Evolutionary conservation across 1,284 basidiomycete species (phyloP).

Genomic region (Pisolithus thermaeus): DNA sequence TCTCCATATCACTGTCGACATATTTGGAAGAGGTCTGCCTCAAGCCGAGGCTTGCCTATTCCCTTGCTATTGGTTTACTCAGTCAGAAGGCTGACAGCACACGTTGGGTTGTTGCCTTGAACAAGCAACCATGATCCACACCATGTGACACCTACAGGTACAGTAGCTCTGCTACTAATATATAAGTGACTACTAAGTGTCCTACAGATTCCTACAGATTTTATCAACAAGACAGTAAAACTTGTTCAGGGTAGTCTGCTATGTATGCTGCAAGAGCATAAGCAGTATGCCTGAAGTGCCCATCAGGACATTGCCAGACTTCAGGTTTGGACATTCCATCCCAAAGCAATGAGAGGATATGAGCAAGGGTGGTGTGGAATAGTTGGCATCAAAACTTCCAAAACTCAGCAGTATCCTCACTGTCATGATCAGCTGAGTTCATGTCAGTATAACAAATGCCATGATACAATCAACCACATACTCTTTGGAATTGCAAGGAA

Average conservation of each 20-base stretch:
- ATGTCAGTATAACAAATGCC: background rate
- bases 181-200: too few species aligned
- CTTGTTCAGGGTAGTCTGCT: constrained; percentile 6
- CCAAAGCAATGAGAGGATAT: constrained; percentile 1
- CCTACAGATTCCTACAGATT: too few species aligned
- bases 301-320: constrained; percentile 4
- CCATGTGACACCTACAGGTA: too few species aligned
- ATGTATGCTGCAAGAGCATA: constrained; percentile 8
- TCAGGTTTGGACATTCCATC: constrained; percentile 3
- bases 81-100: too few species aligned
- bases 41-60: too few species aligned
- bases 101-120: too few species aligned
- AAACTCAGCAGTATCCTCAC: constrained; percentile 1
- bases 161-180: too few species aligned
- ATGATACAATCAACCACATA: background rate
- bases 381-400: constrained; percentile 5
- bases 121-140: too few species aligned
- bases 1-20: too few species aligned
- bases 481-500: constrained; percentile 13
- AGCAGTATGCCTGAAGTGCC: constrained; percentile 4
- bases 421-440: background rate
- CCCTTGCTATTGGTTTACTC: too few species aligned
- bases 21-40: too few species aligned
- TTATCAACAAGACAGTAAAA: background rate
- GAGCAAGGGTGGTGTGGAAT: constrained; percentile 3